Percentiles rank a stretch among this genome's conserved stretches.
phyloP scores from a whole-genome alignment of 371 early-diverging fungal genomes.

The Vairimorpha apis region DNA sequence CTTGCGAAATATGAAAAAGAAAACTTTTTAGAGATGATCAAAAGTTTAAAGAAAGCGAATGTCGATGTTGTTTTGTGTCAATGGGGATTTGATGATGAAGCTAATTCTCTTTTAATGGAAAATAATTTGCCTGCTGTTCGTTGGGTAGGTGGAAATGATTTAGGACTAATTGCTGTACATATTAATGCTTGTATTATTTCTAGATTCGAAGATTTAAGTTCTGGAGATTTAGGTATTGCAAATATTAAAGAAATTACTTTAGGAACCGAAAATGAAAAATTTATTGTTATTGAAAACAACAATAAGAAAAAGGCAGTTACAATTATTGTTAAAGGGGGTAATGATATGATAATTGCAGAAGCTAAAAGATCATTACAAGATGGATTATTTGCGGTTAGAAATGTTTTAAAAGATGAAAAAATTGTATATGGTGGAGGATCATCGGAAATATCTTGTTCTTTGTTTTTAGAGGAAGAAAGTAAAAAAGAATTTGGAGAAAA shows the following conservation, averaged over 20 bases:
- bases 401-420: conserved; percentile 84
- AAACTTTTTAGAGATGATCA: conserved; percentile 91
- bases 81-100: conserved; percentile 99
- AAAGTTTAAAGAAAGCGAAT: conserved; percentile 84
- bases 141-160: conserved; percentile 99
- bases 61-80: conserved; percentile 97
- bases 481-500: conserved; percentile 19
- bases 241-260: conserved; percentile 82
- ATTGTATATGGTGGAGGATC: conserved; percentile 99
- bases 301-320: conserved; percentile 71
- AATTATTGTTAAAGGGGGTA: conserved; percentile 92
- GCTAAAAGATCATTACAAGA: conserved; percentile 96
- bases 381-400: conserved; percentile 96
- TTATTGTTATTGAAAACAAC: conserved; percentile 80
- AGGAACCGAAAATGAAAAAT: conserved; percentile 93
- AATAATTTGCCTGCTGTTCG: conserved; percentile 93
- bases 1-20: conserved; percentile 85
- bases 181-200: conserved; percentile 96
- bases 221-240: conserved; percentile 82
- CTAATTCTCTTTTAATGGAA: conserved; percentile 93
- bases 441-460: conserved; percentile 85
- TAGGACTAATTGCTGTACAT: conserved; percentile 89
- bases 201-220: conserved; percentile 86
- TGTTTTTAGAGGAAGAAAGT: conserved; percentile 55
- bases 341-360: conserved; percentile 96